Evolutionary conservation across 495 filamentous ascomycete genomes (phyloP).

Genomic region (Aspergillus avenaceus): DNA sequence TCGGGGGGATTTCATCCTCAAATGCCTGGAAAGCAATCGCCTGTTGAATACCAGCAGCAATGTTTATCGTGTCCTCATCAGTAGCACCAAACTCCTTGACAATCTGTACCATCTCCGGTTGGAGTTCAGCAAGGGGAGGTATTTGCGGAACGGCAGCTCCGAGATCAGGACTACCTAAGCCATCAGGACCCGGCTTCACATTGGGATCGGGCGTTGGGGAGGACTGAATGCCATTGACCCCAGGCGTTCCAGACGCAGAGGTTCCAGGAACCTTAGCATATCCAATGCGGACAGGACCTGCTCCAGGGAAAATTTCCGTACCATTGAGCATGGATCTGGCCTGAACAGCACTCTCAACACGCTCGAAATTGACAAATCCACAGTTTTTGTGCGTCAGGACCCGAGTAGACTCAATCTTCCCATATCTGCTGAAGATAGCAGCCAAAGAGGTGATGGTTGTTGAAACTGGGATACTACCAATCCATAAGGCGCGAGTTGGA

Average conservation of each 20-base stretch:
- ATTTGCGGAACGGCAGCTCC: constrained; percentile 57
- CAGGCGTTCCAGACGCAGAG: constrained; percentile 72
- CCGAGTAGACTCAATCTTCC: constrained; percentile 84
- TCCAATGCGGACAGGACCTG: constrained; percentile 90
- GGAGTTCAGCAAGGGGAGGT: constrained; percentile 69
- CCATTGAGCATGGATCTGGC: constrained; percentile 85
- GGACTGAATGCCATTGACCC: constrained; percentile 76
- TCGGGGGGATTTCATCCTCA: constrained; percentile 78
- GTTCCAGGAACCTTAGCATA: constrained; percentile 94
- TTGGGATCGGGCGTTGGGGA: constrained; percentile 89
- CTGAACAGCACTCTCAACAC: constrained; percentile 79
- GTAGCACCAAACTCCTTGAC: constrained; percentile 84
- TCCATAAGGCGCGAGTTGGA: constrained; percentile 91
- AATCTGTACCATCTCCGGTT: constrained; percentile 77
- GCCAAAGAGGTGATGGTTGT: constrained; percentile 90
- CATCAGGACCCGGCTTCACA: constrained; percentile 32
- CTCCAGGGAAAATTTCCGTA: constrained; percentile 97
- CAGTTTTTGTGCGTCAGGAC: constrained; percentile 99
- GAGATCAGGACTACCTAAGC: constrained; percentile 33
- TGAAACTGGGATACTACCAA: constrained; percentile 95
- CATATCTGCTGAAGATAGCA: constrained; percentile 87
- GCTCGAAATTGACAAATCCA: constrained; percentile 97
- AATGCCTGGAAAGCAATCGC: constrained; percentile 72
- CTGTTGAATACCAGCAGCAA: constrained; percentile 65
- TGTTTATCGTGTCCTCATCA: constrained; percentile 71